Conservation (phyloP, 768 basidiomycete species). For the Hydnum rufescens region DNA sequence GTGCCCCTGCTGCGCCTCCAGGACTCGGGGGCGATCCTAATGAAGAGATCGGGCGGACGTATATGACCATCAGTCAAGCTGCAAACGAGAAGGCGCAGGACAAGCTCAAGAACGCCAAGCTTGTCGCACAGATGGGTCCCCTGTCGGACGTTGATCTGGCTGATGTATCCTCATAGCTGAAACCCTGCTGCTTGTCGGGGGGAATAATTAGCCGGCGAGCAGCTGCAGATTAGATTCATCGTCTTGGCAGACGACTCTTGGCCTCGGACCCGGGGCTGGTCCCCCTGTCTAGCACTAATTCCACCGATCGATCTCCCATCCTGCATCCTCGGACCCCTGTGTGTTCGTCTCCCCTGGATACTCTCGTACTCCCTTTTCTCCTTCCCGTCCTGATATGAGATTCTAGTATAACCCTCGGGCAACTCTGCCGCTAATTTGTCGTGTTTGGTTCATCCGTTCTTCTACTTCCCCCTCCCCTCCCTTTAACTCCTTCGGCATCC, state of each 20-base stretch:
- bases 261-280: background rate
- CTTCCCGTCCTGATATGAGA: background rate
- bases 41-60: constrained; percentile 59
- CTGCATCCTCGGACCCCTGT: background rate
- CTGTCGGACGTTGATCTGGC: background rate
- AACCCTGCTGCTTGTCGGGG: background rate
- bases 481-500: background rate
- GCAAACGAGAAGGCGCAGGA: constrained; percentile 31
- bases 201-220: background rate
- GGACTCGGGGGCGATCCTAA: constrained; percentile 44
- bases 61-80: constrained; percentile 68
- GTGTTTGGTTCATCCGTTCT: background rate
- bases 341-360: background rate
- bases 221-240: background rate
- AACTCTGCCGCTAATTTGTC: background rate
- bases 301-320: background rate
- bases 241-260: background rate
- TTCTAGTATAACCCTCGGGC: background rate
- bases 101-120: background rate
- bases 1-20: constrained; percentile 41
- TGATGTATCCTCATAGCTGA: background rate
- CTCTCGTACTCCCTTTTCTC: background rate
- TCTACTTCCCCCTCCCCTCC: background rate
- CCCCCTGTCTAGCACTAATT: background rate
- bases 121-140: background rate